These are phyloP conservation scores for Penicillium desertorum DNA, from an alignment of 495 filamentous ascomycete species.

Conservation along the genomic window DNA sequence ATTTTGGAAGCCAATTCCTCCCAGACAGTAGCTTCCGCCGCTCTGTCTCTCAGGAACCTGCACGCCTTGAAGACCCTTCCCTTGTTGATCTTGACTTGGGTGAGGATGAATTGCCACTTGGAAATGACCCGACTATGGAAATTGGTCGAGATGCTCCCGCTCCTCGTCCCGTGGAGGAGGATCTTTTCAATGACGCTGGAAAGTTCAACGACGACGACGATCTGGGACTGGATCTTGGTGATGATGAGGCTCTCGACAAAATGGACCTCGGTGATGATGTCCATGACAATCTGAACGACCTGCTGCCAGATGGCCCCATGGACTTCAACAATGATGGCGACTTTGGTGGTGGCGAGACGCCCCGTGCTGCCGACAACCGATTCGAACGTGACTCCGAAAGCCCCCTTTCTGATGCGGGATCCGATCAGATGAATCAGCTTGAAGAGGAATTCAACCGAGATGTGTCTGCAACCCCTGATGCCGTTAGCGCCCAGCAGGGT, in stretches of 20 bases:
- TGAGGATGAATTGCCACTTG: constrained; percentile 47
- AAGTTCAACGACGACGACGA: constrained; percentile 48
- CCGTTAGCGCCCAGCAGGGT: constrained; percentile 53
- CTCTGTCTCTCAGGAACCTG: constrained; percentile 49
- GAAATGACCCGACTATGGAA: constrained; percentile 68
- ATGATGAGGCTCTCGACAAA: constrained; percentile 48
- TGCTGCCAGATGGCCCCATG: constrained; percentile 43
- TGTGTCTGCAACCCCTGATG: constrained; percentile 57
- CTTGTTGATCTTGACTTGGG: constrained; percentile 54
- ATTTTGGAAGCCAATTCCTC: constrained; percentile 67
- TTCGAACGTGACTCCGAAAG: constrained; percentile 58
- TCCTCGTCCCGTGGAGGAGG: constrained; percentile 64
- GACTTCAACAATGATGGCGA: constrained; percentile 48
- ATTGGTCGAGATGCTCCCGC: constrained; percentile 77
- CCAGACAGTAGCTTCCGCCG: constrained; percentile 59
- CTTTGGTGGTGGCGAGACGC: constrained; percentile 37
- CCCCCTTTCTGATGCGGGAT: constrained; percentile 40
- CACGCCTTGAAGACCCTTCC: constrained; percentile 49
- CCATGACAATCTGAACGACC: constrained; percentile 34
- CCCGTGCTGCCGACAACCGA: constrained; percentile 59
- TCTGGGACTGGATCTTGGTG: constrained; percentile 53
- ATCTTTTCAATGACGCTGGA: constrained; percentile 67
- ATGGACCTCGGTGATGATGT: constrained; percentile 38
- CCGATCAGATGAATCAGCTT: constrained; percentile 34
- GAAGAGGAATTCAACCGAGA: constrained; percentile 63